Conservation (phyloP, 2,329 filamentous ascomycete genomes). For the Arthrinium puccinioides region DNA sequence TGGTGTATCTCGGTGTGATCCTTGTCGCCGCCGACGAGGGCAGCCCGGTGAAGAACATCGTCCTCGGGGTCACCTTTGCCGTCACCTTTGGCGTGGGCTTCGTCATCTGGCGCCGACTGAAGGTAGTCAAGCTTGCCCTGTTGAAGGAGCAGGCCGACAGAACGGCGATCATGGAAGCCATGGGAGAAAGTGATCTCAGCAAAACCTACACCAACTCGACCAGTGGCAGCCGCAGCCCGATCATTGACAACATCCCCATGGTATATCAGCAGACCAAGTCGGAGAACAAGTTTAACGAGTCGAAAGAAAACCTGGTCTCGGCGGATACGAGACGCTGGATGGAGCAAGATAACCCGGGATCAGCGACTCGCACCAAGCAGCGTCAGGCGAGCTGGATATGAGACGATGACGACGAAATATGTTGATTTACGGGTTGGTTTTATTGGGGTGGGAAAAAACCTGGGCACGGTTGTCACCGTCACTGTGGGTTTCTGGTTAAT, state of each 20-base stretch:
- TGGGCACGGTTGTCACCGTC: too few species aligned
- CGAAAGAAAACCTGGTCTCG: neutral
- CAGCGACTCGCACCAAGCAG: neutral
- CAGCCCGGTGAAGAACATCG: slow-evolving; percentile 23
- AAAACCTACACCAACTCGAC: neutral
- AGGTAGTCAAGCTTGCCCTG: slow-evolving; percentile 23
- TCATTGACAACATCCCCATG: neutral
- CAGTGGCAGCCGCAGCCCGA: neutral
- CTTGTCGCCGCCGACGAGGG: slow-evolving; percentile 19
- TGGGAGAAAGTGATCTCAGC: neutral
- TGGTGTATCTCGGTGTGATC: slow-evolving; percentile 32
- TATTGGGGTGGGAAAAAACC: too few species aligned
- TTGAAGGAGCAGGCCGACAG: slow-evolving; percentile 21
- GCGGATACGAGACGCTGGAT: neutral
- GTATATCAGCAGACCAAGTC: neutral
- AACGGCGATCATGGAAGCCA: neutral
- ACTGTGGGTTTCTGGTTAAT: too few species aligned
- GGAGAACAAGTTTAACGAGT: neutral
- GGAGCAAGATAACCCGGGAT: neutral
- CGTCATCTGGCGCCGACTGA: slow-evolving; percentile 30
- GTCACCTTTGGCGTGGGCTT: slow-evolving; percentile 27
- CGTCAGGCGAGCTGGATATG: neutral
- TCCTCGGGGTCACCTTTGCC: slow-evolving; percentile 24
- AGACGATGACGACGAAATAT: too few species aligned
- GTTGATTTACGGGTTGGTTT: too few species aligned